Conservation (phyloP, 306 rosid genomes). For the Cajanus cajan region DNA sequence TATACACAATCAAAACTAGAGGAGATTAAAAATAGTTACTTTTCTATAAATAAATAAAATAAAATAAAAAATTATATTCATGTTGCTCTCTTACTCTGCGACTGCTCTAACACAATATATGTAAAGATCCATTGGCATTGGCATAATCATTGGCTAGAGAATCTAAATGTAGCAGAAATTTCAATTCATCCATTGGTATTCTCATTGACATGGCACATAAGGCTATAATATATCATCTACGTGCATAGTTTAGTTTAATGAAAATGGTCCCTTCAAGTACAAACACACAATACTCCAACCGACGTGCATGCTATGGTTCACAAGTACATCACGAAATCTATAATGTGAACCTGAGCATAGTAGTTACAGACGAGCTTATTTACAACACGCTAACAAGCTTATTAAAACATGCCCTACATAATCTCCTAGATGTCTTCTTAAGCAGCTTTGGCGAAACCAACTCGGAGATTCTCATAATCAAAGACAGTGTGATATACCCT, state of each 20-base stretch:
- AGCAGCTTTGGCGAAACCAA: slow-evolving; percentile 80
- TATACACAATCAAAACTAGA: too few species aligned
- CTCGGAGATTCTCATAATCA: slow-evolving; percentile 64
- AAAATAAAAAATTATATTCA: too few species aligned
- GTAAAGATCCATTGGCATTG: too few species aligned
- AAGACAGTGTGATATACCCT: slow-evolving; percentile 82
- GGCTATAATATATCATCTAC: background rate
- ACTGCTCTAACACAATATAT: too few species aligned
- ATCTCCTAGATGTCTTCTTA: slow-evolving; percentile 17
- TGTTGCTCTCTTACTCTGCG: too few species aligned
- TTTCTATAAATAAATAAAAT: too few species aligned
- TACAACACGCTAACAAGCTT: slow-evolving; percentile 35
- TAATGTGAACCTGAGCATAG: background rate
- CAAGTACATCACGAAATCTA: background rate
- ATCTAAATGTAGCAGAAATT: background rate
- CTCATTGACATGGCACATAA: background rate
- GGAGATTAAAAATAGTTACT: too few species aligned
- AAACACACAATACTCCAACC: background rate
- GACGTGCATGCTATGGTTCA: background rate
- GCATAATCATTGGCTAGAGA: background rate
- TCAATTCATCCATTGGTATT: background rate
- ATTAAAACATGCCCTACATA: slow-evolving; percentile 5
- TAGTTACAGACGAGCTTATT: slow-evolving; percentile 23
- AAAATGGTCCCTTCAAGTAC: background rate
- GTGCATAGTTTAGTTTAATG: background rate